Evolutionary conservation across 768 basidiomycete genomes (phyloP).

Genomic region (Termitomyces sp.): DNA sequence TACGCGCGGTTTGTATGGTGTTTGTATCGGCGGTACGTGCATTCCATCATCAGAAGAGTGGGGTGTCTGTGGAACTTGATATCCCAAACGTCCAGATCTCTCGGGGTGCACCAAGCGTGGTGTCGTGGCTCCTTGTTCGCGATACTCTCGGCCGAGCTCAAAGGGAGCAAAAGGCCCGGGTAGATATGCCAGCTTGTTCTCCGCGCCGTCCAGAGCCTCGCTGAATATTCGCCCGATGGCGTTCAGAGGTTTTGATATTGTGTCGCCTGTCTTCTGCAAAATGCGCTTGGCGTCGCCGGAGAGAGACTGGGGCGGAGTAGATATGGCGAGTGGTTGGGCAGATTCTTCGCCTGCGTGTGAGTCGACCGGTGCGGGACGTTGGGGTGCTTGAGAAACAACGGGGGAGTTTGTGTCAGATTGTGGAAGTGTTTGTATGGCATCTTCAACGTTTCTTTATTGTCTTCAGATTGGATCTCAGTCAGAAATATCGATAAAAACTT

Average conservation of each 20-base stretch:
- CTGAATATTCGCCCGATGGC: constrained; percentile 86
- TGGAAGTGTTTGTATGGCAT: constrained; percentile 45
- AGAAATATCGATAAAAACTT: constrained; percentile 9
- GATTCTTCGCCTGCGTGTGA: constrained; percentile 85
- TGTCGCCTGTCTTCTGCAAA: constrained; percentile 87
- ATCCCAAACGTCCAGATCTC: constrained; percentile 4
- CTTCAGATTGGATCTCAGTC: background rate
- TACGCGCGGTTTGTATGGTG: constrained; percentile 73
- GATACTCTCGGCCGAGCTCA: constrained; percentile 51
- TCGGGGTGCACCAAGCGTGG: constrained; percentile 38
- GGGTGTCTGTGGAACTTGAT: constrained; percentile 23
- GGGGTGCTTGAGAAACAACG: constrained; percentile 20
- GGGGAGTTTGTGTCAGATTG: constrained; percentile 35
- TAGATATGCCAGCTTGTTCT: constrained; percentile 57
- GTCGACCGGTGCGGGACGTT: constrained; percentile 18
- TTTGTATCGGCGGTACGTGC: constrained; percentile 39
- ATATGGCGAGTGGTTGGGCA: constrained; percentile 69
- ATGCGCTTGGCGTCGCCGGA: constrained; percentile 75
- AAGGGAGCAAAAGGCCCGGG: constrained; percentile 69
- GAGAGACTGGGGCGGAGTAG: constrained; percentile 45
- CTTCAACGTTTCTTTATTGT: constrained; percentile 41
- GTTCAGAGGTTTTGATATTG: constrained; percentile 84
- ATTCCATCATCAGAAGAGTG: constrained; percentile 32
- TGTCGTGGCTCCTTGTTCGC: constrained; percentile 22
- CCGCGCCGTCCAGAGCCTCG: constrained; percentile 71